These are phyloP conservation scores for Yamadazyma atmosphaerica DNA, from an alignment of 1,139 yeast species.

Conservation along the genomic window DNA sequence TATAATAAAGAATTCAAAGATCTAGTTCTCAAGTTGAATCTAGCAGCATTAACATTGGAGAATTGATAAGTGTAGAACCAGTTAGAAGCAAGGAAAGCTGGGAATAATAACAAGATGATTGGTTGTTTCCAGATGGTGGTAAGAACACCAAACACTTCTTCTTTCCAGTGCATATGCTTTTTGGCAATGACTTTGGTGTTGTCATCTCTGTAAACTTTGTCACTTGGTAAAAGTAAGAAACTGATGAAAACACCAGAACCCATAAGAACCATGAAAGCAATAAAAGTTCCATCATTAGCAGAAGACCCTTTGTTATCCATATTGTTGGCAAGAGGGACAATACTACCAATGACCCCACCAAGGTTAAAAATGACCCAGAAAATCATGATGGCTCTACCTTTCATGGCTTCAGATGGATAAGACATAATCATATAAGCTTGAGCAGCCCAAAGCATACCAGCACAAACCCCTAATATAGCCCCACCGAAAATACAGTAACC, in stretches of 20 bases:
- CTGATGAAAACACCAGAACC: constrained; percentile 41
- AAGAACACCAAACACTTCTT: constrained; percentile 45
- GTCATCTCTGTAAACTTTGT: constrained; percentile 50
- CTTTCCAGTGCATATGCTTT: constrained; percentile 48
- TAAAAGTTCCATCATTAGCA: constrained; percentile 56
- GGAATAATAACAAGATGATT: constrained; percentile 49
- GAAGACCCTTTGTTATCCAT: constrained; percentile 34
- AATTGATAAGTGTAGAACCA: constrained; percentile 69
- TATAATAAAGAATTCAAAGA: constrained; percentile 60
- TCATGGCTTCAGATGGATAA: constrained; percentile 55
- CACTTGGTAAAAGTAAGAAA: constrained; percentile 42
- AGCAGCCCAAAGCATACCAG: constrained; percentile 60
- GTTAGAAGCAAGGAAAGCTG: constrained; percentile 63
- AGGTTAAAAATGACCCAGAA: constrained; percentile 67
- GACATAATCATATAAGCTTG: constrained; percentile 60
- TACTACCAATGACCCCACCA: constrained; percentile 61
- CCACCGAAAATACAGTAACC: constrained; percentile 61
- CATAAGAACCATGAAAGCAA: constrained; percentile 60
- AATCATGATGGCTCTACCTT: constrained; percentile 55
- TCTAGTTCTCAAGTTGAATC: constrained; percentile 59
- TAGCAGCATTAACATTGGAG: constrained; percentile 55
- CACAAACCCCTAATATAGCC: constrained; percentile 58
- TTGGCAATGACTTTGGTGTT: constrained; percentile 40
- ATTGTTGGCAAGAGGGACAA: constrained; percentile 56
- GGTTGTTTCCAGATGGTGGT: constrained; percentile 47